These are phyloP conservation scores for Coccinonectria pachysandricola DNA, from an alignment of 2,329 filamentous ascomycete species.

Conservation along the genomic window DNA sequence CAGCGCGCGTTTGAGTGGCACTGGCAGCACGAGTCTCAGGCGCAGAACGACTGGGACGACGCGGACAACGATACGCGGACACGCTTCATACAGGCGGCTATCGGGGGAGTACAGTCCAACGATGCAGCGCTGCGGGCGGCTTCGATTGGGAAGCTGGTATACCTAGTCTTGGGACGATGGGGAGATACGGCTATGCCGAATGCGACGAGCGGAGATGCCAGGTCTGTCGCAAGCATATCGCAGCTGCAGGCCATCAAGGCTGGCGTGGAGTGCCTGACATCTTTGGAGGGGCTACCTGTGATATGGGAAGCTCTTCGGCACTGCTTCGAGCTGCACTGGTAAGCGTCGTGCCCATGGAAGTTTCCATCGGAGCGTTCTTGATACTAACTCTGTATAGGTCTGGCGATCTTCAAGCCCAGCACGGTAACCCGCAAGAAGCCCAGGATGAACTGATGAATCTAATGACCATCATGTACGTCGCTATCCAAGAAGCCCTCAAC, in stretches of 20 bases:
- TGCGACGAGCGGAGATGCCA: constrained; percentile 30
- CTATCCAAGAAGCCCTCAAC: constrained; percentile 46
- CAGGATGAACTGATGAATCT: constrained; percentile 53
- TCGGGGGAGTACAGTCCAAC: constrained; percentile 33
- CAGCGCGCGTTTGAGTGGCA: constrained; percentile 68
- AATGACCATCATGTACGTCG: constrained; percentile 53
- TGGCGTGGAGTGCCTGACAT: constrained; percentile 40
- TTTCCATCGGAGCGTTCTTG: constrained; percentile 12
- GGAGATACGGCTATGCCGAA: constrained; percentile 49
- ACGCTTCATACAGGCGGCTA: constrained; percentile 46
- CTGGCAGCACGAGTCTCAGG: constrained; percentile 48
- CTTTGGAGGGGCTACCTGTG: constrained; percentile 38
- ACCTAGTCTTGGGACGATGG: constrained; percentile 61
- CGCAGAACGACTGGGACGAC: constrained; percentile 50
- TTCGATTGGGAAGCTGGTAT: constrained; percentile 47
- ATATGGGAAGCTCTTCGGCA: constrained; percentile 41
- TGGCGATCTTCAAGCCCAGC: constrained; percentile 31
- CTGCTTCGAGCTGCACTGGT: constrained; percentile 45
- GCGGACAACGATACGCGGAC: constrained; percentile 44
- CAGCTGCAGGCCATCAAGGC: constrained; percentile 51
- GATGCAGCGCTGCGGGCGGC: constrained; percentile 40
- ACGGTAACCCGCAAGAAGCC: constrained; percentile 36
- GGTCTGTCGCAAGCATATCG: constrained; percentile 40
- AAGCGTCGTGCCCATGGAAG: constrained; percentile 10
- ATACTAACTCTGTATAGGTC: constrained; percentile 27